Evolutionary conservation across 352 stramenopile species (phyloP), one percentile per base, ranked within the genome.

Genomic region (Aphanomyces euteiches): DNA sequence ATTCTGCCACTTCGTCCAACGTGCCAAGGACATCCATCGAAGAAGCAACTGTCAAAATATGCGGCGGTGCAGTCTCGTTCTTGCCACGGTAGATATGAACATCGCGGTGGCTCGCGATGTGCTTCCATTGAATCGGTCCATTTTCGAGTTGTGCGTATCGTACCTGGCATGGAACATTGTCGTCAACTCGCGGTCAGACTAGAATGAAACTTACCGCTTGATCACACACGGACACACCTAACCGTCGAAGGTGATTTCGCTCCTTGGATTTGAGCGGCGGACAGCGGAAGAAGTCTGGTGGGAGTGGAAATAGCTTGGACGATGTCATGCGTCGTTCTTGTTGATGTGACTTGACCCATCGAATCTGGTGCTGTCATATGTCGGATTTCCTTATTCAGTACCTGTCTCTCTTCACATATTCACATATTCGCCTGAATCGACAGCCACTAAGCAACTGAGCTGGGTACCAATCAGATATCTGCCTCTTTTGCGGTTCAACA

Each of bases 141-240:
- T 81, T 80, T 0, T 76, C 58, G 13, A 79, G 78, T 38, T 83
- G 78, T 57, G 87, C 90, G 67, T 92, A 90, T 59, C 88, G 90
- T n/a, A 94, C 82, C 10, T 92, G 83, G 3, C 13, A 67, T n/a
- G 1, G 43, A 66, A 1, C 12, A 59, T 37, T 15, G 13, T 53
- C 45, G 45, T 53, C 13, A 53, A 53, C 2, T n/a, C n/a, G 45
- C 45, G n/a, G n/a, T 15, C 45, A 53, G 45, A 53, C n/a, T 53
- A 2, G 45, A 15, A 53, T 15, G 1, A 15, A 53, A 15, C 13
- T 53, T 19, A 58, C 50, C 8, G 91, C 84, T 60, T 94, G 84
- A 72, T 92, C 92, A 66, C 83, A 92, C 3, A 85, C 82, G 47
- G 83, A 83, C 67, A 92, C 90, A 4, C 83, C 86, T 8, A 94